Percentiles rank a stretch among this genome's conserved stretches.
Evolutionary conservation across 1,284 basidiomycete genomes (phyloP).

Genomic region (Xanthoconium separans): DNA sequence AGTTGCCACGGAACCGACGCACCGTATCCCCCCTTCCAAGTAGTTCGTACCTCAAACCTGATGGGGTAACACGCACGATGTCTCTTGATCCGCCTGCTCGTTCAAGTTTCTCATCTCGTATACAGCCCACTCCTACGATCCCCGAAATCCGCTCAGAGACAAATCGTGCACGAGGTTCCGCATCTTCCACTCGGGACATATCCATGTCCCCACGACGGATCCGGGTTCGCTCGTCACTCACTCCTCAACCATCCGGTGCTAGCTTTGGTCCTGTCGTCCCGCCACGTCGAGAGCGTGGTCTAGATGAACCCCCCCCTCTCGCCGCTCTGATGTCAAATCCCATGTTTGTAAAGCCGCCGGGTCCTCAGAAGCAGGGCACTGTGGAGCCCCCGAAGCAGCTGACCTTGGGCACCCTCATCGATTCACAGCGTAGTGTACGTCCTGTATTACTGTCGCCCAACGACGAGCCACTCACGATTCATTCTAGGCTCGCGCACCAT

Average conservation of each 20-base stretch:
- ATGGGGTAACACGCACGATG: slow-evolving; percentile 52
- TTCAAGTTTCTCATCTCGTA: slow-evolving; percentile 27
- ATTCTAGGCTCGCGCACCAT: slow-evolving; percentile 44
- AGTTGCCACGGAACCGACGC: slow-evolving; percentile 35
- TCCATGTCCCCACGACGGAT: slow-evolving; percentile 48
- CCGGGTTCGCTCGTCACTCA: slow-evolving; percentile 63
- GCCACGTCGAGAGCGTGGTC: slow-evolving; percentile 40
- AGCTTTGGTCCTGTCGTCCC: slow-evolving; percentile 47
- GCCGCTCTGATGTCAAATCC: slow-evolving; percentile 59
- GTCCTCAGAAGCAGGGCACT: slow-evolving; percentile 32
- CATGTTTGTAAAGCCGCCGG: slow-evolving; percentile 64
- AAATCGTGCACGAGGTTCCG: slow-evolving; percentile 33
- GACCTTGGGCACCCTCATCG: slow-evolving; percentile 64
- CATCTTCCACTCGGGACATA: slow-evolving; percentile 36
- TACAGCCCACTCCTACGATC: slow-evolving; percentile 21
- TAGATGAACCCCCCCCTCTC: slow-evolving; percentile 68
- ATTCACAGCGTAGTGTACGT: slow-evolving; percentile 56
- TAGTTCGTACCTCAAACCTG: slow-evolving; percentile 27
- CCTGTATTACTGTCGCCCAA: not conserved
- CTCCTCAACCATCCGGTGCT: slow-evolving; percentile 58
- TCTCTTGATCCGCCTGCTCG: slow-evolving; percentile 55
- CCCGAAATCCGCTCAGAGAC: slow-evolving; percentile 41
- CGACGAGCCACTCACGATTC: slow-evolving; percentile 4
- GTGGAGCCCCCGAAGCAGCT: slow-evolving; percentile 34
- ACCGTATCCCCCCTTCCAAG: slow-evolving; percentile 41